Percentiles rank a stretch among this genome's conserved stretches.
Evolutionary conservation across 306 rosid genomes (phyloP).

Genomic region (Malus fusca): DNA sequence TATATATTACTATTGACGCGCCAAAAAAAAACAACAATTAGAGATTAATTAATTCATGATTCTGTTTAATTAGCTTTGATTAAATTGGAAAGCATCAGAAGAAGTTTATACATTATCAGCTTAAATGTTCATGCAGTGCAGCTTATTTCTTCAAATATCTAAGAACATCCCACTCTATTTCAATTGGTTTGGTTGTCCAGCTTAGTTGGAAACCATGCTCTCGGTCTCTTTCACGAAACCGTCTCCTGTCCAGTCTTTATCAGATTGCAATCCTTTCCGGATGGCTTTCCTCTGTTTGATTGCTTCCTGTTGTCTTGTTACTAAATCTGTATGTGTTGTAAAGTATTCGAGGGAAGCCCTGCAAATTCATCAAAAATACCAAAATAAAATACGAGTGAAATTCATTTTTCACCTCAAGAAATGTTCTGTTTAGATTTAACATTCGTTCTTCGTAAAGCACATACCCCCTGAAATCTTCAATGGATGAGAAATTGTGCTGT

Average conservation of each 20-base stretch:
- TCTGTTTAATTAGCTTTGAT: background rate
- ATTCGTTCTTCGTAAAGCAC: background rate
- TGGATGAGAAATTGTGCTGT: slow-evolving; percentile 67
- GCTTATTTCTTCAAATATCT: slow-evolving; percentile 6
- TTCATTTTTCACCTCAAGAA: background rate
- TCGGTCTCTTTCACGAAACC: slow-evolving; percentile 87
- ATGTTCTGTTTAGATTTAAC: background rate
- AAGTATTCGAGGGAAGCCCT: slow-evolving; percentile 82
- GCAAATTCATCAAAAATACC: slow-evolving; percentile 8
- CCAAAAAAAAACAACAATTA: too few species aligned
- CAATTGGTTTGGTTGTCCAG: background rate
- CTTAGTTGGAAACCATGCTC: slow-evolving; percentile 94
- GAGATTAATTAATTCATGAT: background rate
- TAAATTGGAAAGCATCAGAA: background rate
- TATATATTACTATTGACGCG: too few species aligned
- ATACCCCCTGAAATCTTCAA: slow-evolving; percentile 96
- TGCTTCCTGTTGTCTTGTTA: slow-evolving; percentile 78
- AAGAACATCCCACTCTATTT: slow-evolving; percentile 3
- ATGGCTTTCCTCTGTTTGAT: slow-evolving; percentile 72
- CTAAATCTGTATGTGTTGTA: slow-evolving; percentile 88
- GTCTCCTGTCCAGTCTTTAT: slow-evolving; percentile 97
- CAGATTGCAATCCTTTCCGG: slow-evolving; percentile 76
- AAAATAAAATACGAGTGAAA: background rate
- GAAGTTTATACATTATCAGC: background rate
- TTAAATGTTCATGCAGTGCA: slow-evolving; percentile 10